Evolutionary conservation across 768 basidiomycete species (phyloP).

Genomic region (Mrakia blollopis): DNA sequence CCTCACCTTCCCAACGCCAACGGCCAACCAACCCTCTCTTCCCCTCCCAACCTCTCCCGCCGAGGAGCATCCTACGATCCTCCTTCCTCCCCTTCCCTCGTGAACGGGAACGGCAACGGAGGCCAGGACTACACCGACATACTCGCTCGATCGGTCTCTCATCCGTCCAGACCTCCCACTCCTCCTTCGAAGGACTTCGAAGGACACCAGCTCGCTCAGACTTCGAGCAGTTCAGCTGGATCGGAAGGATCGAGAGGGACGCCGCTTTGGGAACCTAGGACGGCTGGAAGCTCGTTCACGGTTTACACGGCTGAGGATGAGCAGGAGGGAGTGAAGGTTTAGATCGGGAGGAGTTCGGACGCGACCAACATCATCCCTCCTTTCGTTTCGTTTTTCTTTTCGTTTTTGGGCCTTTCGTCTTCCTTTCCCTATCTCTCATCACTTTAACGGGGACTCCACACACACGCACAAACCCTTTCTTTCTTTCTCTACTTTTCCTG

Average conservation of each 20-base stretch:
- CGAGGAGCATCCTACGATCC: conserved; percentile 6
- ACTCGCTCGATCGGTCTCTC: background rate
- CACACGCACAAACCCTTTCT: background rate
- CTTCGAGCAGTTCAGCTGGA: background rate
- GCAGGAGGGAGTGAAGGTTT: background rate
- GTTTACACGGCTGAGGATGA: background rate
- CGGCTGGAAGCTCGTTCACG: conserved; percentile 2
- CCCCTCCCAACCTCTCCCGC: background rate
- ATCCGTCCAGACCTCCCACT: background rate
- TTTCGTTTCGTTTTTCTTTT: too few relatives aligned
- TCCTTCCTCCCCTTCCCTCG: background rate
- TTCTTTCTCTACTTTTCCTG: background rate
- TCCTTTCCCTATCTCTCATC: background rate
- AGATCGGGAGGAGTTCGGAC: background rate
- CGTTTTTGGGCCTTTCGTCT: background rate
- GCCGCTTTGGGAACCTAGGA: background rate
- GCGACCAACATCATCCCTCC: too few relatives aligned
- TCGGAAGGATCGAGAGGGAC: background rate
- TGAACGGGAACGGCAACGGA: background rate
- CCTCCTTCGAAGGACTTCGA: background rate
- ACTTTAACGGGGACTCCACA: background rate
- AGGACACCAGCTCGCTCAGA: conserved; percentile 5
- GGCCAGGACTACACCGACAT: background rate
- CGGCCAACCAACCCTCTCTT: background rate
- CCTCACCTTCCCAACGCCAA: background rate